Conservation (phyloP, 805 yeast species). For the Hanseniaspora singularis region DNA sequence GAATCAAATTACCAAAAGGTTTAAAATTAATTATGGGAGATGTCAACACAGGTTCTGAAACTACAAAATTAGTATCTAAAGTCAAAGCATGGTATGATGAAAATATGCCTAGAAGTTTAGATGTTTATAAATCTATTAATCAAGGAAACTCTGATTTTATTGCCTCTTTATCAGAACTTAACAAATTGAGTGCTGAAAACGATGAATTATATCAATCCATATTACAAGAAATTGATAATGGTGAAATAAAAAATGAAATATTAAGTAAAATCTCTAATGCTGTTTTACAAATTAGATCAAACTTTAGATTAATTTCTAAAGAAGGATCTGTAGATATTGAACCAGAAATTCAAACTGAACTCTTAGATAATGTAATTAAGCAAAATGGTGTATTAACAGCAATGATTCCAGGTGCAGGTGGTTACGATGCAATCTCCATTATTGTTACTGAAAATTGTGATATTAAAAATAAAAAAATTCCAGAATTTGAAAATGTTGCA, state of each 20-base stretch:
- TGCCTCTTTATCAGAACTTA: constrained; percentile 34
- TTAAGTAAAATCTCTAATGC: constrained; percentile 23
- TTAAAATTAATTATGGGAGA: constrained; percentile 82
- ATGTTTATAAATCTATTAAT: constrained; percentile 46
- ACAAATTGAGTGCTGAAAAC: constrained; percentile 25
- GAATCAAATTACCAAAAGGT: constrained; percentile 55
- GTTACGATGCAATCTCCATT: constrained; percentile 81
- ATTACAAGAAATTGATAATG: constrained; percentile 19
- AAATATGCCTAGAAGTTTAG: constrained; percentile 39
- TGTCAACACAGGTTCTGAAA: constrained; percentile 81
- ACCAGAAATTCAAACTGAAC: constrained; percentile 60
- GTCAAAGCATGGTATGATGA: constrained; percentile 58
- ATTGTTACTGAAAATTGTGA: constrained; percentile 41
- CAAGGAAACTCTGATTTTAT: constrained; percentile 48
- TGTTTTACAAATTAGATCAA: constrained; percentile 40
- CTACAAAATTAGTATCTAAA: constrained; percentile 74
- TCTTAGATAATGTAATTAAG: constrained; percentile 47
- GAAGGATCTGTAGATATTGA: constrained; percentile 78
- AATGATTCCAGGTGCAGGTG: constrained; percentile 99
- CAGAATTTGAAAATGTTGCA: constrained; percentile 36
- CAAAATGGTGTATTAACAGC: constrained; percentile 79
- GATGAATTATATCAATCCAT: constrained; percentile 30
- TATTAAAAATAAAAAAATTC: constrained; percentile 24
- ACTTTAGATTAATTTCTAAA: constrained; percentile 49
- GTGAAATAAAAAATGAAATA: constrained; percentile 16